phyloP scores from a whole-genome alignment of 2,329 filamentous ascomycete genomes.

The Pseudovirgaria hyperparasitica region DNA sequence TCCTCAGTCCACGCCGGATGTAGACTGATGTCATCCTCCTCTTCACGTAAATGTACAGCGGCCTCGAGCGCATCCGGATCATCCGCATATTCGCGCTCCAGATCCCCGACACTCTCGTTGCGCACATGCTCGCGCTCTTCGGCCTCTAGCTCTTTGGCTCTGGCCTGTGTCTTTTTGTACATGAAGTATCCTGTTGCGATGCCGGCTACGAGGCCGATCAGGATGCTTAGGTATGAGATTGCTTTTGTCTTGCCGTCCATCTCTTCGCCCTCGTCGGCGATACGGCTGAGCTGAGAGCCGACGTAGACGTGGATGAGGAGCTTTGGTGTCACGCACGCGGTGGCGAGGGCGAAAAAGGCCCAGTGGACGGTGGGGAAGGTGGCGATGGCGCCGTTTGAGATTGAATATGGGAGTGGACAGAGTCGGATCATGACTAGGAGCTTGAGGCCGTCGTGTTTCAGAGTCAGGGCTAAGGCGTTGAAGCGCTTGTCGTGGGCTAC shows the following conservation, averaged over 20 bases:
- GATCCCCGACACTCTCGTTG: slow-evolving; percentile 17
- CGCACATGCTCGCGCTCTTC: slow-evolving; percentile 28
- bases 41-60: slow-evolving; percentile 28
- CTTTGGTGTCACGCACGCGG: slow-evolving; percentile 71
- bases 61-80: slow-evolving; percentile 31
- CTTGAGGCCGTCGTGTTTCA: slow-evolving; percentile 81
- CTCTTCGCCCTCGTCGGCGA: slow-evolving; percentile 71
- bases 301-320: slow-evolving; percentile 88
- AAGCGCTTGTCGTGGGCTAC: slow-evolving; percentile 79
- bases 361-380: slow-evolving; percentile 84
- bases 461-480: slow-evolving; percentile 71
- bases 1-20: slow-evolving; percentile 34
- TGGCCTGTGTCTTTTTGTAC: slow-evolving; percentile 48
- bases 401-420: slow-evolving; percentile 82
- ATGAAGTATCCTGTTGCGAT: slow-evolving; percentile 70
- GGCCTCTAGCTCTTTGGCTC: slow-evolving; percentile 36
- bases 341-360: slow-evolving; percentile 65
- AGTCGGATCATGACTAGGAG: slow-evolving; percentile 84
- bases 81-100: slow-evolving; percentile 30
- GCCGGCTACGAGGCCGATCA: slow-evolving; percentile 58
- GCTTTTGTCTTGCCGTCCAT: slow-evolving; percentile 71
- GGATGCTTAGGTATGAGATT: slow-evolving; percentile 74
- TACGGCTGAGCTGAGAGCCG: slow-evolving; percentile 65
- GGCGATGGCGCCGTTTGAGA: slow-evolving; percentile 87
- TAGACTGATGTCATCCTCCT: slow-evolving; percentile 38